phyloP scores from a whole-genome alignment of 1,284 basidiomycete species.

The Ganoderma resinaceum region DNA sequence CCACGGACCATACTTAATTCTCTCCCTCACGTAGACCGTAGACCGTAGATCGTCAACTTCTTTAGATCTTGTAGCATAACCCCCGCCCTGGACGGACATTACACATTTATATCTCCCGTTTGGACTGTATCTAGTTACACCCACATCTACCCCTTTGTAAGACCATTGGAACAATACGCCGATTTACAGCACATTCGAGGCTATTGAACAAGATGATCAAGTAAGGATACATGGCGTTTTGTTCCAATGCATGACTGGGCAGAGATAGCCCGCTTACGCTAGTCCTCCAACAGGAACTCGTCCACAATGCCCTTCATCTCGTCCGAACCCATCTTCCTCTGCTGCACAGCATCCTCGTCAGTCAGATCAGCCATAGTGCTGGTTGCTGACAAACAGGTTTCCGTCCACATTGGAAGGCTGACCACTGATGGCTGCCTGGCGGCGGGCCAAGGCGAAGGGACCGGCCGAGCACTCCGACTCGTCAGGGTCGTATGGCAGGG shows the following conservation, averaged over 20 bases:
- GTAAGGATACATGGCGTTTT: not conserved
- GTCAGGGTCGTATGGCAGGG: conserved; percentile 34
- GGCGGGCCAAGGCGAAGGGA: conserved; percentile 24
- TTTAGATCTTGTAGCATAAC: conserved; percentile 24
- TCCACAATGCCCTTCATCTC: conserved; percentile 31
- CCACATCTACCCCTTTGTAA: conserved; percentile 4
- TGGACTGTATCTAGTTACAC: conserved; percentile 23
- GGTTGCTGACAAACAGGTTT: conserved; percentile 15
- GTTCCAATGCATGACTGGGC: not conserved
- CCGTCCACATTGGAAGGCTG: conserved; percentile 28
- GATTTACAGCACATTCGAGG: not conserved
- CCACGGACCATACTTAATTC: not conserved
- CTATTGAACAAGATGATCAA: not conserved
- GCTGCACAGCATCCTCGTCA: conserved; percentile 18
- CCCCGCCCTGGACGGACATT: not conserved
- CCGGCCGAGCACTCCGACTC: conserved; percentile 30
- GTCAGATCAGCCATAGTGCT: not conserved
- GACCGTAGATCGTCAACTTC: conserved; percentile 22
- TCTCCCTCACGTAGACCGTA: conserved; percentile 16
- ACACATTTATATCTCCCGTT: not conserved
- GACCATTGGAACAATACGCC: not conserved
- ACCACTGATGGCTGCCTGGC: not conserved
- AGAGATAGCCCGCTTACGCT: not conserved
- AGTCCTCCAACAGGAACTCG: conserved; percentile 23
- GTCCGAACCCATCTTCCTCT: conserved; percentile 19